These are phyloP conservation scores for Rostrohypoxylon terebratum DNA, from an alignment of 495 filamentous ascomycete genomes.

Conservation along the genomic window DNA sequence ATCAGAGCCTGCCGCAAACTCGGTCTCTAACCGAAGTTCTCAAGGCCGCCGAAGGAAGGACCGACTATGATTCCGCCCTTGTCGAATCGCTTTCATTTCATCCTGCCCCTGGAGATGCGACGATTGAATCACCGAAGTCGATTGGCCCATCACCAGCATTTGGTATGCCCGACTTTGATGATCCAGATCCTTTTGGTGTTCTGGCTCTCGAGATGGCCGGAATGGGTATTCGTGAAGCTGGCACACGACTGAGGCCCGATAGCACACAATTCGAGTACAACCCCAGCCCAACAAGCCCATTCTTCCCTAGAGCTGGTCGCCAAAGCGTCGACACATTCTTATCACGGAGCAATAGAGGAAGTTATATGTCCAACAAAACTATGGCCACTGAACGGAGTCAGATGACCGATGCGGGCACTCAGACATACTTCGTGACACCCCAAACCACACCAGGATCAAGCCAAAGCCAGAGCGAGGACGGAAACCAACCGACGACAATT, in stretches of 20 bases:
- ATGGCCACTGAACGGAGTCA: constrained; percentile 71
- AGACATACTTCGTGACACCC: constrained; percentile 65
- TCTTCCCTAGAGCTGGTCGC: constrained; percentile 74
- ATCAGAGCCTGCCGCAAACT: constrained; percentile 72
- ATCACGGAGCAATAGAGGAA: constrained; percentile 73
- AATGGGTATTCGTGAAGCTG: constrained; percentile 87
- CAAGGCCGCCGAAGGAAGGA: constrained; percentile 85
- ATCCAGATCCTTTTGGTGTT: constrained; percentile 91
- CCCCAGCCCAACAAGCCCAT: constrained; percentile 78
- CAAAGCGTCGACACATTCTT: constrained; percentile 73
- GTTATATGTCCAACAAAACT: constrained; percentile 67
- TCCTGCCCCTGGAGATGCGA: constrained; percentile 79
- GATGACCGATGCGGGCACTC: constrained; percentile 66
- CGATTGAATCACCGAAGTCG: constrained; percentile 63
- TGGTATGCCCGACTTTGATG: constrained; percentile 79
- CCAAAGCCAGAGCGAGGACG: constrained; percentile 61
- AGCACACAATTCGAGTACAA: constrained; percentile 84
- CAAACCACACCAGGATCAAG: constrained; percentile 59
- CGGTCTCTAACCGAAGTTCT: constrained; percentile 79
- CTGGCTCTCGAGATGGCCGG: constrained; percentile 85
- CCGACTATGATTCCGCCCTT: constrained; percentile 71
- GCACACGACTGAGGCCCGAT: constrained; percentile 73
- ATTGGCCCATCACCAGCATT: constrained; percentile 62
- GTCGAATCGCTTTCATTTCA: constrained; percentile 62
- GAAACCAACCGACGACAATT: constrained; percentile 49